Base-by-base conservation (phyloP, 192 early-diverging fungal genomes). In the Coemansia sp. region DNA sequence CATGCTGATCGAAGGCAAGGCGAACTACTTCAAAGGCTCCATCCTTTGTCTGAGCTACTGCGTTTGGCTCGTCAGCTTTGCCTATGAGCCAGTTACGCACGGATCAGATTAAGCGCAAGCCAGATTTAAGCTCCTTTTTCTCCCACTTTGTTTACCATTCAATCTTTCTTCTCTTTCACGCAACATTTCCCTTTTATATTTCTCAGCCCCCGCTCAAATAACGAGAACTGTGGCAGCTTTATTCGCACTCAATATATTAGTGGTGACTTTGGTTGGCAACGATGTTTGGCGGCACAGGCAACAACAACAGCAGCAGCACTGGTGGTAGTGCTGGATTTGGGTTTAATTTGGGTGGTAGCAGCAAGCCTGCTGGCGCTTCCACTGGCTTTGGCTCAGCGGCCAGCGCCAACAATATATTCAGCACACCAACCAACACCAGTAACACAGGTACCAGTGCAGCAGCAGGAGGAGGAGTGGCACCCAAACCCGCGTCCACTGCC, bases 11-110 rank as follows among this genome's bases (percentile, higher is more conserved):
- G 96, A 98, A 75, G 95, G 95, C 65, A 96, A 92, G 74, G 82
- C 87, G 48, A 97, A 98, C 79, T 97, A 98, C 81, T 98, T 98
- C 72, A 97, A 98, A 80, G 96, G 95, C 17, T 79, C 87, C 5
- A 93, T 98, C 50, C 77, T 98, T 59, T 84, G 94, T 34, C 68
- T 97, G 30, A 89, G 88, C 41, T 98, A 98, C 73, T 74, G 74
- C 48, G 87, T 97, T 11, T 82, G 96, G 62, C 83, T 94, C 68
- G 84, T 84, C 13, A 89, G 87, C 6, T 95, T 92, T 72, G 85
- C 83, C 31, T 98, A 86, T 73, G 88, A 85, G 42, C 88, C 90
- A 22, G 62, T 62, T 63, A 75, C 44, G 20, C 66, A 34, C 48
- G 63, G 55, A 61, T 75, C 67, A 50, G 63, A 63, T 55, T 63